Conservation (phyloP, 176 grass and related monocot species). For the Triticum dicoccoides region DNA sequence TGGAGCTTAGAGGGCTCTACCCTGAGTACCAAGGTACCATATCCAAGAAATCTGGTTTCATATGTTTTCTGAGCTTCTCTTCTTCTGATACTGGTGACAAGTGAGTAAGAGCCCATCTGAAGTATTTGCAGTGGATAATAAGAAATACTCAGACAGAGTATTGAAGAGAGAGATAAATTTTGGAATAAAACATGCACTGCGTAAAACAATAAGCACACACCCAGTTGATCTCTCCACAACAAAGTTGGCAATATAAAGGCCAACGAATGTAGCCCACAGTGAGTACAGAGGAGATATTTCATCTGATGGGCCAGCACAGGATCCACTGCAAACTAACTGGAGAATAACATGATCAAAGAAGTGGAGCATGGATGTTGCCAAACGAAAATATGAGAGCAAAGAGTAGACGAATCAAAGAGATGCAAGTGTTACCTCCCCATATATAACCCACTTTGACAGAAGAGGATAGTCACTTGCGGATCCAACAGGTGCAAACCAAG, state of each 20-base stretch:
- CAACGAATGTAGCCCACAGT: conserved; percentile 88
- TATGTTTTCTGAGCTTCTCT: conserved; percentile 72
- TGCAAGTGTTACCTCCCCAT: conserved; percentile 65
- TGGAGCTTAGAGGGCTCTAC: conserved; percentile 43
- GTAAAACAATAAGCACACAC: conserved; percentile 44
- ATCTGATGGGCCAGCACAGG: conserved; percentile 78
- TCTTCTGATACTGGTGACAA: conserved; percentile 57
- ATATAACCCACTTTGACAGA: conserved; percentile 91
- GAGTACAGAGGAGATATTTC: conserved; percentile 98
- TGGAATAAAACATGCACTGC: neutral
- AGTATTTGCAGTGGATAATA: conserved; percentile 27
- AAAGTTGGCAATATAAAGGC: conserved; percentile 92
- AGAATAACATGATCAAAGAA: conserved; percentile 52
- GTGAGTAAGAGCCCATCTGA: conserved; percentile 91
- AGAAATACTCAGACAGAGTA: neutral
- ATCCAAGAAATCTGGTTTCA: conserved; percentile 95
- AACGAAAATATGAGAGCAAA: conserved; percentile 1
- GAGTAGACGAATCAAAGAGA: conserved; percentile 27
- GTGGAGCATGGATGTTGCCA: conserved; percentile 13
- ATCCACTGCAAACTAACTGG: conserved; percentile 96
- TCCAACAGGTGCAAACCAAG: conserved; percentile 93
- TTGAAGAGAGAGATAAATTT: neutral
- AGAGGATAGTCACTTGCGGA: conserved; percentile 92
- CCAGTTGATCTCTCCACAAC: conserved; percentile 93
- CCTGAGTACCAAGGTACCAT: conserved; percentile 99